Percentiles rank a stretch among this genome's conserved stretches.
Evolutionary conservation across 805 yeast genomes (phyloP).

Genomic region (Metschnikowia picachoensis): DNA sequence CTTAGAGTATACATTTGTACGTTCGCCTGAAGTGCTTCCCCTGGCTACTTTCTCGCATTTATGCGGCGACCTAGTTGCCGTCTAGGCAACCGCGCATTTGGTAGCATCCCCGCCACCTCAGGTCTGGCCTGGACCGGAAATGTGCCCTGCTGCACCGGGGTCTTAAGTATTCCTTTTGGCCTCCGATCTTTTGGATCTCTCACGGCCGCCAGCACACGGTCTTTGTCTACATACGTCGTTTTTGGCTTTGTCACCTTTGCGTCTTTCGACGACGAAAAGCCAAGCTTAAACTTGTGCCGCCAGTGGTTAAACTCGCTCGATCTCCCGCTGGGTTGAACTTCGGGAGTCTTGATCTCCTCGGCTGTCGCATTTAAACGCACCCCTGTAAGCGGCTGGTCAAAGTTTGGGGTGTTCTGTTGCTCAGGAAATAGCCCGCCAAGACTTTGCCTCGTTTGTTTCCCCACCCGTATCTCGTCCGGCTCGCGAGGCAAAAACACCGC

Average conservation of each 20-base stretch:
- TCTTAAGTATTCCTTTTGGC: constrained; percentile 8
- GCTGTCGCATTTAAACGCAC: not conserved
- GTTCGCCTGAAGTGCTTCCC: not conserved
- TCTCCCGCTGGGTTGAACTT: not conserved
- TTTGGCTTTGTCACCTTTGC: constrained; percentile 4
- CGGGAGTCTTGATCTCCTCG: not conserved
- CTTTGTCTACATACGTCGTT: not conserved
- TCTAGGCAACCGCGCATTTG: not conserved
- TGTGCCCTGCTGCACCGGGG: not conserved
- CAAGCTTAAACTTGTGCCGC: not conserved
- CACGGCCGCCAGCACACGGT: not conserved
- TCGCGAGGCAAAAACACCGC: constrained; percentile 8
- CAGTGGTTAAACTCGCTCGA: not conserved
- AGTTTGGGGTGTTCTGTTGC: not conserved
- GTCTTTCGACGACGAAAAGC: constrained; percentile 3
- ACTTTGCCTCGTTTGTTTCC: constrained; percentile 6
- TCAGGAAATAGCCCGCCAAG: constrained; percentile 5
- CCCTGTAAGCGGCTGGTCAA: not conserved
- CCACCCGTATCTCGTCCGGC: constrained; percentile 4
- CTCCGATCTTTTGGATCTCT: not conserved
- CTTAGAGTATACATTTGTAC: not conserved
- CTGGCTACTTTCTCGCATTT: not conserved
- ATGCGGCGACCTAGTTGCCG: not conserved
- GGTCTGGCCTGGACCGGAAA: not conserved
- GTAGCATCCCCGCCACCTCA: not conserved